Percentiles rank a stretch among this genome's conserved stretches.
These are phyloP conservation scores for Myochromella boudieri DNA, from an alignment of 768 basidiomycete genomes.

Conservation along the genomic window DNA sequence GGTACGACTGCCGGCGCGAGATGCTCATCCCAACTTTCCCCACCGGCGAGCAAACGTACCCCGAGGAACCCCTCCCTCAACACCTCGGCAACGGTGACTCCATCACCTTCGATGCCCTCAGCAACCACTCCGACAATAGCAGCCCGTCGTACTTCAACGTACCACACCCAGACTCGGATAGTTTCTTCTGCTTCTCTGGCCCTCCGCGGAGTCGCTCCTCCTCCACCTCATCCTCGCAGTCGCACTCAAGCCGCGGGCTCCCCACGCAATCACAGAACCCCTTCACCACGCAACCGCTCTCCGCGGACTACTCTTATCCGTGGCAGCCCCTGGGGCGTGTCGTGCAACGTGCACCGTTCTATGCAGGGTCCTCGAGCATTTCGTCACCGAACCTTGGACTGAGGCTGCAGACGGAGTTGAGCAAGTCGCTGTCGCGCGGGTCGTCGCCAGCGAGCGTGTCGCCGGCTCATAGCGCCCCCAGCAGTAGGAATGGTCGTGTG, in stretches of 20 bases:
- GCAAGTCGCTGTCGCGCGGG: conserved; percentile 1
- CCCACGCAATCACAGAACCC: background rate
- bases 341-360: conserved; percentile 6
- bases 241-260: conserved; percentile 27
- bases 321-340: conserved; percentile 10
- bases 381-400: conserved; percentile 19
- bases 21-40: conserved; percentile 13
- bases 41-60: background rate
- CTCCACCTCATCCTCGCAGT: conserved; percentile 21
- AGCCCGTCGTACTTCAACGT: conserved; percentile 2
- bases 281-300: conserved; percentile 8
- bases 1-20: conserved; percentile 22
- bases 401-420: conserved; percentile 7
- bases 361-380: conserved; percentile 10
- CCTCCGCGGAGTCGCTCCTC: conserved; percentile 23
- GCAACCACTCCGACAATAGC: conserved; percentile 4
- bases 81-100: background rate
- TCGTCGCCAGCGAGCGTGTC: conserved; percentile 9
- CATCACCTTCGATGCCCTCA: background rate
- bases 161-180: background rate
- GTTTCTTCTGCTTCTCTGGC: conserved; percentile 5
- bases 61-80: background rate
- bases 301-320: conserved; percentile 1
- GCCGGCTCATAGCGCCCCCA: background rate
- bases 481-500: background rate